A percentile compares a stretch with the other conserved stretches of the same genome.
Evolutionary conservation across 2,329 filamentous ascomycete genomes (phyloP).

Genomic region (Apiospora malaysiana): DNA sequence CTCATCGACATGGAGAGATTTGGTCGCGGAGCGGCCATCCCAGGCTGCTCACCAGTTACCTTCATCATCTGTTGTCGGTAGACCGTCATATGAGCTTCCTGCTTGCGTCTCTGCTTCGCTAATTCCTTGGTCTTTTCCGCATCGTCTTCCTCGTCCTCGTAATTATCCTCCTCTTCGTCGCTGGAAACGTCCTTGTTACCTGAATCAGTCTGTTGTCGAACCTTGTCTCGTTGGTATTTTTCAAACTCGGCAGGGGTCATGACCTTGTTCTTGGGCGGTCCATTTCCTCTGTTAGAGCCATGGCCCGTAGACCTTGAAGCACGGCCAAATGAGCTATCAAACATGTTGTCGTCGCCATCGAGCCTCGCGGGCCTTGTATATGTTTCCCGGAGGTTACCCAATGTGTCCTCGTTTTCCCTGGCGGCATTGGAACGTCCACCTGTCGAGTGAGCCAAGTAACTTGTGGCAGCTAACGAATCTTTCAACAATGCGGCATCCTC

Average conservation of each 20-base stretch:
- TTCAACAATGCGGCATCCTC: slow-evolving; percentile 60
- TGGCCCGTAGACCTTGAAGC: slow-evolving; percentile 43
- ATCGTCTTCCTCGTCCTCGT: slow-evolving; percentile 74
- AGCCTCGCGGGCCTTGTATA: slow-evolving; percentile 41
- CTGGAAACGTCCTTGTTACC: slow-evolving; percentile 47
- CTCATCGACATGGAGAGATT: slow-evolving; percentile 64
- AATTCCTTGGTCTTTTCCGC: slow-evolving; percentile 74
- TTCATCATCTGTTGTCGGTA: slow-evolving; percentile 98
- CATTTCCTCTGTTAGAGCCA: slow-evolving; percentile 39
- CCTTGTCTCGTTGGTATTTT: slow-evolving; percentile 76
- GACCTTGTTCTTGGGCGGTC: slow-evolving; percentile 69
- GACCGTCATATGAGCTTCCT: slow-evolving; percentile 87
- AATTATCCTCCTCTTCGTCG: slow-evolving; percentile 54
- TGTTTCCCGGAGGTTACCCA: slow-evolving; percentile 38
- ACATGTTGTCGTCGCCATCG: slow-evolving; percentile 58
- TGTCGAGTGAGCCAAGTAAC: slow-evolving; percentile 44
- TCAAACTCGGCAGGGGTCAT: slow-evolving; percentile 93
- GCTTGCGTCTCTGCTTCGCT: slow-evolving; percentile 80
- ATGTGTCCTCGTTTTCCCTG: slow-evolving; percentile 47
- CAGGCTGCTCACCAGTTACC: slow-evolving; percentile 76
- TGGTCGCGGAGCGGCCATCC: slow-evolving; percentile 56
- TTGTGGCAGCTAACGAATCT: slow-evolving; percentile 57
- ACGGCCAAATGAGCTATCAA: slow-evolving; percentile 53
- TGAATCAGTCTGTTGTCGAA: slow-evolving; percentile 57
- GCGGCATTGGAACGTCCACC: slow-evolving; percentile 37